phyloP scores from a whole-genome alignment of 305 asterid genomes.

The Solanum hybrid region DNA sequence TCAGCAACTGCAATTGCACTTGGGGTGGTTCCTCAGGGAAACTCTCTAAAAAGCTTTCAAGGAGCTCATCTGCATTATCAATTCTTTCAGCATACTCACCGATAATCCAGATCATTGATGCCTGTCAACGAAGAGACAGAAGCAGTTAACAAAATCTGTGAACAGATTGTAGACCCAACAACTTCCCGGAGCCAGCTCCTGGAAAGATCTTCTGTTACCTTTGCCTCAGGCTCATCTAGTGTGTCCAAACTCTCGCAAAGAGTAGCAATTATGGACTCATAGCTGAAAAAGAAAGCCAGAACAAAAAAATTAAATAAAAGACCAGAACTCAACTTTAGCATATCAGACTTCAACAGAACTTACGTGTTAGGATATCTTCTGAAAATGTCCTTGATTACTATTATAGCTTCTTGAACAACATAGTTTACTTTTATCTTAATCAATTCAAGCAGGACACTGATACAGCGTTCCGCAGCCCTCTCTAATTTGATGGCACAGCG shows the following conservation, averaged over 20 bases:
- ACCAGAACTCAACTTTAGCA: not conserved
- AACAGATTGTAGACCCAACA: constrained; percentile 5
- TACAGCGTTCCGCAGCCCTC: constrained; percentile 99
- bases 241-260: constrained; percentile 99
- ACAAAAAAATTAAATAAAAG: not conserved
- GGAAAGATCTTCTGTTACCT: constrained; percentile 41
- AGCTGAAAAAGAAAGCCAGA: constrained; percentile 35
- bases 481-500: constrained; percentile 99
- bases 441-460: constrained; percentile 96
- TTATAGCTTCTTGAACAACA: constrained; percentile 99
- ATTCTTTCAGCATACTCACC: constrained; percentile 99
- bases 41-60: constrained; percentile 95
- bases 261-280: constrained; percentile 97
- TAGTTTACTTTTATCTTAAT: constrained; percentile 98
- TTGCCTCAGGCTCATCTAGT: constrained; percentile 99
- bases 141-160: constrained; percentile 6
- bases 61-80: constrained; percentile 99
- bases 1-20: constrained; percentile 91
- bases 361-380: constrained; percentile 99
- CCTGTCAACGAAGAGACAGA: constrained; percentile 38
- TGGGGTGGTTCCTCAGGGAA: constrained; percentile 99
- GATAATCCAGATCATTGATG: constrained; percentile 99
- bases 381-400: constrained; percentile 95
- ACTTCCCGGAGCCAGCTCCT: not conserved
- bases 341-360: constrained; percentile 7